Evolutionary conservation across 2,329 filamentous ascomycete species (phyloP).

Genomic region (Ramichloridium luteum): DNA sequence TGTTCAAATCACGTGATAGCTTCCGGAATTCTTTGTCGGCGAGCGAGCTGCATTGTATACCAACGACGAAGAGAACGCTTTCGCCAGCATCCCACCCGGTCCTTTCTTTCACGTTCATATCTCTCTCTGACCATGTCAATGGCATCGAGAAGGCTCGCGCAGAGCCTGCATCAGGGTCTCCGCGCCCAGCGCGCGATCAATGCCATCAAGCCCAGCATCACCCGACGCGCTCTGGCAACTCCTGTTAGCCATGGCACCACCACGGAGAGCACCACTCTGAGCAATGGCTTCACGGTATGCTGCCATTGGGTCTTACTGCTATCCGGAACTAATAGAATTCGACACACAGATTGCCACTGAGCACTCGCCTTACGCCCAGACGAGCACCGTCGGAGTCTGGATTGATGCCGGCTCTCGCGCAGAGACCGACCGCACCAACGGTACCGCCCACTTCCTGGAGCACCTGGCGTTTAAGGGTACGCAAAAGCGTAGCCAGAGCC

Average conservation of each 20-base stretch:
- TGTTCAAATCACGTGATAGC: too few species aligned
- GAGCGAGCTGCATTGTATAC: background rate
- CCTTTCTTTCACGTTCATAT: constrained; percentile 19
- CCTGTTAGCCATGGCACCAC: constrained; percentile 62
- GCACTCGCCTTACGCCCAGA: constrained; percentile 96
- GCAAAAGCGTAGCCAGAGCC: constrained; percentile 84
- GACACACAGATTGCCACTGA: constrained; percentile 76
- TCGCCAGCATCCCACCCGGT: constrained; percentile 25
- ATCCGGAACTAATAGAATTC: constrained; percentile 2
- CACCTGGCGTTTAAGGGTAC: constrained; percentile 99
- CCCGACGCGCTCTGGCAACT: constrained; percentile 71
- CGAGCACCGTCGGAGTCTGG: constrained; percentile 96
- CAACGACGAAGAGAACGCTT: background rate
- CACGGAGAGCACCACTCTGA: constrained; percentile 91
- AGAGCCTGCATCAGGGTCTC: constrained; percentile 83
- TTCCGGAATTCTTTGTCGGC: too few species aligned
- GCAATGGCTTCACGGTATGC: constrained; percentile 89
- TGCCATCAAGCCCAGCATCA: constrained; percentile 49
- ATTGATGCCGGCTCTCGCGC: constrained; percentile 97
- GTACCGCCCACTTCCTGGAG: constrained; percentile 98
- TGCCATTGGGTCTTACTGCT: constrained; percentile 12
- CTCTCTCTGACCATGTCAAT: constrained; percentile 48
- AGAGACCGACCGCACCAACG: constrained; percentile 97
- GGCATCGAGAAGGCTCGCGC: constrained; percentile 94
- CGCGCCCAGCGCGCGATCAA: constrained; percentile 77